These are phyloP conservation scores for Gliomastix tumulicola DNA, from an alignment of 2,329 filamentous ascomycete genomes.

Conservation along the genomic window DNA sequence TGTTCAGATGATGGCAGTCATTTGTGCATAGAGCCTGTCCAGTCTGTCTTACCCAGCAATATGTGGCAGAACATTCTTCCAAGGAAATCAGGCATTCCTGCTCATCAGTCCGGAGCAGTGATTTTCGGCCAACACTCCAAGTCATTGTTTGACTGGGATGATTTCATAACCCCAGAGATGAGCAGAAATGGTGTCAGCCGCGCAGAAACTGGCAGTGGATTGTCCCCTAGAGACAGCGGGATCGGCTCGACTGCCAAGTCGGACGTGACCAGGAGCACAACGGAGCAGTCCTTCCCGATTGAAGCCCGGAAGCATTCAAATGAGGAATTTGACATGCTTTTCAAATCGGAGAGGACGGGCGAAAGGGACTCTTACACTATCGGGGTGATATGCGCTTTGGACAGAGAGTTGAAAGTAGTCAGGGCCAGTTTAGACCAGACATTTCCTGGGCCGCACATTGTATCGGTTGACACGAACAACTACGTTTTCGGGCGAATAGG, in stretches of 20 bases:
- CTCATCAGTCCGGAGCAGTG: background rate
- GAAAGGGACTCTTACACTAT: background rate
- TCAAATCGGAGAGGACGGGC: no score
- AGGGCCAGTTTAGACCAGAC: background rate
- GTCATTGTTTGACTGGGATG: background rate
- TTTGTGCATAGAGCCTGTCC: background rate
- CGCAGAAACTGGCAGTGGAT: no score
- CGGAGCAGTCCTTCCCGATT: no score
- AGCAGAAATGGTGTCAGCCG: no score
- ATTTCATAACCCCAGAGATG: background rate
- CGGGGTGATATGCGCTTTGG: background rate
- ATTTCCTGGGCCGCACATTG: background rate
- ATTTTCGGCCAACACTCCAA: background rate
- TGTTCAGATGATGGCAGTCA: background rate
- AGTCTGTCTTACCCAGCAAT: background rate
- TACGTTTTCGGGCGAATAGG: slow-evolving; percentile 9
- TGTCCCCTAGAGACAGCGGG: background rate
- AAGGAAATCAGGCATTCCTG: background rate
- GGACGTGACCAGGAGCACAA: no score
- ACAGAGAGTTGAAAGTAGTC: background rate
- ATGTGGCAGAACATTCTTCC: background rate
- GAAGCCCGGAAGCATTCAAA: no score
- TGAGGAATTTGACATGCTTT: no score
- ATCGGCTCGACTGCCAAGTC: background rate
- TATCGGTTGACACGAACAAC: background rate